These are phyloP conservation scores for Gossypium turneri DNA, from an alignment of 345 rosid genomes.

Conservation along the genomic window DNA sequence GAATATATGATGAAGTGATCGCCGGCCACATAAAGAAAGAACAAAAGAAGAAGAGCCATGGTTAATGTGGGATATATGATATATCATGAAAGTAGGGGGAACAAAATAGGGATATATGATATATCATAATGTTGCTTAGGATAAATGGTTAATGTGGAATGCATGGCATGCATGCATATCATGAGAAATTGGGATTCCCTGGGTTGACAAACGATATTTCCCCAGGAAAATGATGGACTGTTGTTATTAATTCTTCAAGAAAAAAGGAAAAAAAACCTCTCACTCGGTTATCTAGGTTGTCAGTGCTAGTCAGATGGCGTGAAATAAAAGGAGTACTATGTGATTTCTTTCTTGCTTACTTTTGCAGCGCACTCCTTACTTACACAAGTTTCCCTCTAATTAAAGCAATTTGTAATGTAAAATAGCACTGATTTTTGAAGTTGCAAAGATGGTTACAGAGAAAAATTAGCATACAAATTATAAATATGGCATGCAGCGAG, in stretches of 20 bases:
- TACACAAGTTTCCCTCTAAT: neutral
- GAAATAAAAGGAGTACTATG: neutral
- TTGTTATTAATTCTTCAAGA: neutral
- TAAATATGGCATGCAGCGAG: neutral
- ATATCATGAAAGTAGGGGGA: neutral
- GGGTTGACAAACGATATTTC: neutral
- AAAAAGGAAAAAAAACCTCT: neutral
- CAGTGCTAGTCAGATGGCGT: constrained; percentile 5
- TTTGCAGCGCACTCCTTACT: neutral
- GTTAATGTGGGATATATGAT: neutral
- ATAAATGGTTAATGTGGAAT: neutral
- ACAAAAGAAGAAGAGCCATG: neutral
- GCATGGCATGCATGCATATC: neutral
- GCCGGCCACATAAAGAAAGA: neutral
- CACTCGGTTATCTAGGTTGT: constrained; percentile 6
- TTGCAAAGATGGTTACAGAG: neutral
- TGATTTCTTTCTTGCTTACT: neutral
- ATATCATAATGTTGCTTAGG: neutral
- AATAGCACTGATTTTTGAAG: neutral
- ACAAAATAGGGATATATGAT: neutral
- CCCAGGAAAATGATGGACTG: neutral
- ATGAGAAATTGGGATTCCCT: neutral
- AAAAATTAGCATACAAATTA: neutral
- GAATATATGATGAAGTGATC: neutral
- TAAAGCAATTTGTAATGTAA: neutral